Evolutionary conservation across 108 stramenopile genomes (phyloP).

Genomic region (Mayamaea pseudoterrestris): DNA sequence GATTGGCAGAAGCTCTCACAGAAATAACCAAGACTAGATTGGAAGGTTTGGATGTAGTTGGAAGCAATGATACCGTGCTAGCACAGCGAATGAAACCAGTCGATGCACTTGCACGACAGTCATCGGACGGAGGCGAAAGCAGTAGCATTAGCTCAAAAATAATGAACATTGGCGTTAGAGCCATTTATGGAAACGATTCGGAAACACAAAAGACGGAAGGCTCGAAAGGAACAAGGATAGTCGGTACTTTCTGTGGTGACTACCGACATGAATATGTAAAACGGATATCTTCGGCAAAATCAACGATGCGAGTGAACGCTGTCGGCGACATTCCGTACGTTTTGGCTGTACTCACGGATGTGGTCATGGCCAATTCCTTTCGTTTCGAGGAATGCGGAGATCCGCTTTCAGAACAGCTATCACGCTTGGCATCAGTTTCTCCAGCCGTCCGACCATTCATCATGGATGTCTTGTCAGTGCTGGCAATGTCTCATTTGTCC

Average conservation of each 20-base stretch:
- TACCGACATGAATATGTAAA: slow-evolving; percentile 23
- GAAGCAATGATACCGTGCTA: background rate
- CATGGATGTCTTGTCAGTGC: slow-evolving; percentile 57
- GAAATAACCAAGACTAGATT: slow-evolving; percentile 1
- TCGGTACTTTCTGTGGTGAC: slow-evolving; percentile 47
- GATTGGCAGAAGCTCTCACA: slow-evolving; percentile 38
- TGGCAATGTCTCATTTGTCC: slow-evolving; percentile 39
- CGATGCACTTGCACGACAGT: background rate
- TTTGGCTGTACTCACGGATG: slow-evolving; percentile 43
- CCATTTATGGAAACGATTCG: slow-evolving; percentile 30
- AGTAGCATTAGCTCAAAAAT: slow-evolving; percentile 59
- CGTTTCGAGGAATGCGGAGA: slow-evolving; percentile 36
- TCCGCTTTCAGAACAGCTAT: slow-evolving; percentile 35
- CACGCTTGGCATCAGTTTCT: slow-evolving; percentile 39
- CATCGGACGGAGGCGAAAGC: slow-evolving; percentile 8
- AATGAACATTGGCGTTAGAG: slow-evolving; percentile 65
- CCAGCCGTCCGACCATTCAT: slow-evolving; percentile 40
- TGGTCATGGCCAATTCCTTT: slow-evolving; percentile 55
- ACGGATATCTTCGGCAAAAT: slow-evolving; percentile 24
- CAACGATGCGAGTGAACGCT: slow-evolving; percentile 30
- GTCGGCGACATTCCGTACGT: slow-evolving; percentile 44
- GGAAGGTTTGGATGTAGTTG: slow-evolving; percentile 3
- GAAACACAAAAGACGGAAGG: slow-evolving; percentile 8
- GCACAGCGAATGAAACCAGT: background rate
- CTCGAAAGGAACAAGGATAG: slow-evolving; percentile 23